A percentile compares a stretch with the other conserved stretches of the same genome.
Evolutionary conservation across 106 monocot species (phyloP).

Genomic region (Phalaenopsis equestris): DNA sequence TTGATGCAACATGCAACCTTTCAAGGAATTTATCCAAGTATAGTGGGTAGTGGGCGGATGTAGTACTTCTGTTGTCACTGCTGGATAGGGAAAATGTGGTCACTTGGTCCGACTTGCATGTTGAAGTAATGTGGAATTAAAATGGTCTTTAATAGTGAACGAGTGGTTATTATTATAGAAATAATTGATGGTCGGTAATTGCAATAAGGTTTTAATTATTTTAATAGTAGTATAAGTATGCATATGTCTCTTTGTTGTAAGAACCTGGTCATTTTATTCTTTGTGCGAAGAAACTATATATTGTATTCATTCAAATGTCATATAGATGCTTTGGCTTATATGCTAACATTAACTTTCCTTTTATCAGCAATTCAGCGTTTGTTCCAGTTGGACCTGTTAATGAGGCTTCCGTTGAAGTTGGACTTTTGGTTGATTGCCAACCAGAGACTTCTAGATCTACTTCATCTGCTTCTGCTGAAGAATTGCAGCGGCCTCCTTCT

Average conservation of each 20-base stretch:
- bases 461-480: constrained; percentile 22
- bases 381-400: constrained; percentile 10
- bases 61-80: neutral
- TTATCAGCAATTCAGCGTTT: constrained; percentile 11
- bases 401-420: constrained; percentile 24
- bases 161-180: neutral
- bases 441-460: constrained; percentile 17
- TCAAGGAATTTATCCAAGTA: neutral
- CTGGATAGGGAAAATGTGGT: neutral
- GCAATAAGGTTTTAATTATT: neutral
- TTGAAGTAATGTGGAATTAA: neutral
- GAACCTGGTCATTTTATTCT: neutral
- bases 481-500: constrained; percentile 16
- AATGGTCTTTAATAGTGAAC: neutral
- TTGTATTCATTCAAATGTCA: neutral
- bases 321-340: neutral
- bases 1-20: too few species aligned
- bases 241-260: neutral
- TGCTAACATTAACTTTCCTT: constrained; percentile 6
- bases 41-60: neutral
- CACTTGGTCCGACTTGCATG: neutral
- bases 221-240: neutral
- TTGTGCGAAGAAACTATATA: neutral
- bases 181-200: neutral
- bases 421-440: constrained; percentile 22